Conservation (phyloP, 179 eudicot genomes). For the Beta lomatogona region DNA sequence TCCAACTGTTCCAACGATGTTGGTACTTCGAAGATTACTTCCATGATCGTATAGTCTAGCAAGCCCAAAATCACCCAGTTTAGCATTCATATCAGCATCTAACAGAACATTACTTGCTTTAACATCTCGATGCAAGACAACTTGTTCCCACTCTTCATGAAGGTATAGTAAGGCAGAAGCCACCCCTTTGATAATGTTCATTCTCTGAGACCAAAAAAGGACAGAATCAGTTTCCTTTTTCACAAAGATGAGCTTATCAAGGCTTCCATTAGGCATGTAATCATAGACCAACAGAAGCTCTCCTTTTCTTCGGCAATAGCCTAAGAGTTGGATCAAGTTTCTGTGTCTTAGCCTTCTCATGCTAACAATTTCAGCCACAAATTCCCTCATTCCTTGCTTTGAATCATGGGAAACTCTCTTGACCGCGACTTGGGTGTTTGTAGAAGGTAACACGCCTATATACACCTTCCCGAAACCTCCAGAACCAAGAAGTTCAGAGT, state of each 20-base stretch:
- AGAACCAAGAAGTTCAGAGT: constrained; percentile 34
- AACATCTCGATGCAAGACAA: constrained; percentile 41
- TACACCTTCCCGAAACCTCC: constrained; percentile 47
- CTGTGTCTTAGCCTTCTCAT: constrained; percentile 30
- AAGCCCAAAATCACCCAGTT: constrained; percentile 43
- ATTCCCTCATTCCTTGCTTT: constrained; percentile 43
- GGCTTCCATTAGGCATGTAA: constrained; percentile 21
- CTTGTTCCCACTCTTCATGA: constrained; percentile 47
- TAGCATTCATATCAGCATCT: constrained; percentile 39
- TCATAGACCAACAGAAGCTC: constrained; percentile 21
- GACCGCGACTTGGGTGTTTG: constrained; percentile 29
- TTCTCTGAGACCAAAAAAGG: constrained; percentile 15
- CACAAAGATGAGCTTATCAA: constrained; percentile 7
- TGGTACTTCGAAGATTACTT: constrained; percentile 30
- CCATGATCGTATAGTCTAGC: constrained; percentile 42
- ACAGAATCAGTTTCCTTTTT: neutral
- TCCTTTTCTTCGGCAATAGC: constrained; percentile 19
- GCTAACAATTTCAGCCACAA: constrained; percentile 38
- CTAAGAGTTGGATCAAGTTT: constrained; percentile 21
- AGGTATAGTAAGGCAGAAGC: constrained; percentile 41
- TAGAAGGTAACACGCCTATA: constrained; percentile 27
- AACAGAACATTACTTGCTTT: constrained; percentile 39
- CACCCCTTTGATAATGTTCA: constrained; percentile 38
- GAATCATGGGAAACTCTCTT: constrained; percentile 39
- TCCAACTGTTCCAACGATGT: constrained; percentile 41